Conservation (phyloP, 306 rosid species). For the Lathyrus tuberosus region DNA sequence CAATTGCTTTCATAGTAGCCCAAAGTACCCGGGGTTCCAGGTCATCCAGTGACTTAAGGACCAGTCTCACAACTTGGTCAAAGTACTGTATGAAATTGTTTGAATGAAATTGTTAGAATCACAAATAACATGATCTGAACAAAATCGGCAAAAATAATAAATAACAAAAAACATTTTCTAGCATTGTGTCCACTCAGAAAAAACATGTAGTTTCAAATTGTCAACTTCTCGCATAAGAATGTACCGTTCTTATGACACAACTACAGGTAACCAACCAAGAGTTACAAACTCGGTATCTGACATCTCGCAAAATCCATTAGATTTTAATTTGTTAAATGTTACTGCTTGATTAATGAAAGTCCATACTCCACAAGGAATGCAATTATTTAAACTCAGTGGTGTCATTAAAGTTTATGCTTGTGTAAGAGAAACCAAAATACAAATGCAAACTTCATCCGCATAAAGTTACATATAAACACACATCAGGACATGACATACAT, state of each 20-base stretch:
- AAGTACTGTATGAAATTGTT: not conserved
- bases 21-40: slow-evolving; percentile 28
- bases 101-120: not conserved
- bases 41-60: slow-evolving; percentile 25
- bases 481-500: slow-evolving; percentile 9
- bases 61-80: slow-evolving; percentile 2
- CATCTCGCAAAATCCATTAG: not conserved
- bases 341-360: not conserved
- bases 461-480: not conserved
- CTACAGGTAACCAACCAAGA: not conserved
- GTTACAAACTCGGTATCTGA: not conserved
- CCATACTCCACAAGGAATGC: not conserved
- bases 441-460: not conserved
- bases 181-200: not conserved
- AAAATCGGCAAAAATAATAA: not conserved
- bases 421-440: not conserved
- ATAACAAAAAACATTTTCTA: not conserved
- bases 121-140: not conserved
- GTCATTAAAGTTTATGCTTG: slow-evolving; percentile 4
- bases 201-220: not conserved
- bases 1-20: slow-evolving; percentile 32
- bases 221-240: not conserved
- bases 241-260: not conserved
- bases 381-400: not conserved
- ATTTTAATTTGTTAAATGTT: not conserved